phyloP scores from a whole-genome alignment of 202 grass and related monocot species.

The Panicum virgatum region DNA sequence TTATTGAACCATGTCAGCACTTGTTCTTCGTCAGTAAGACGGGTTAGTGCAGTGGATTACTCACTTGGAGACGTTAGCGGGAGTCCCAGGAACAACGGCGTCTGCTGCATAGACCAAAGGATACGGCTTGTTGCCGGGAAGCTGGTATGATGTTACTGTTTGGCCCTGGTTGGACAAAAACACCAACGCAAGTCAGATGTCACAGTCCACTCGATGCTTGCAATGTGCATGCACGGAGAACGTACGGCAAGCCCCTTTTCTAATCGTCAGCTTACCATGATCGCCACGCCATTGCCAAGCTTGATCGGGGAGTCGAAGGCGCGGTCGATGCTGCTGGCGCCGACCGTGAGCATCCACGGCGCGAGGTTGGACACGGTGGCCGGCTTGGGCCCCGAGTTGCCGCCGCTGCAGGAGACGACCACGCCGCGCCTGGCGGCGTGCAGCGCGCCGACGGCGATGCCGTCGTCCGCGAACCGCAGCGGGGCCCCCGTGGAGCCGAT shows the following conservation, averaged over 20 bases:
- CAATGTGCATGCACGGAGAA: background rate
- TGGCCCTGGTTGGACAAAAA: constrained; percentile 56
- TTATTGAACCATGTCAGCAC: background rate
- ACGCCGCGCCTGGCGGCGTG: constrained; percentile 64
- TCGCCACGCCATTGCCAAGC: constrained; percentile 53
- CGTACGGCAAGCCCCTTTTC: too few relatives aligned
- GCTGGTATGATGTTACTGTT: constrained; percentile 66
- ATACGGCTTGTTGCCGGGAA: constrained; percentile 50
- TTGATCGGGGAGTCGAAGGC: constrained; percentile 59
- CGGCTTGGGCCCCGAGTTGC: constrained; percentile 71
- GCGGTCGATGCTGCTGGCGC: constrained; percentile 94
- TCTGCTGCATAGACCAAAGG: constrained; percentile 71
- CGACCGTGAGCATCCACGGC: constrained; percentile 89
- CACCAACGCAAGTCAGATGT: background rate
- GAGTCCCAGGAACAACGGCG: constrained; percentile 63
- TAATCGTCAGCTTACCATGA: constrained; percentile 42
- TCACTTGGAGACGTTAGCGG: constrained; percentile 70
- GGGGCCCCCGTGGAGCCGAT: constrained; percentile 55
- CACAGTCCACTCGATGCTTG: background rate
- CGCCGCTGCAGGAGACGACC: constrained; percentile 83
- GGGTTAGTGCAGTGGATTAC: background rate
- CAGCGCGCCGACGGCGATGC: constrained; percentile 78
- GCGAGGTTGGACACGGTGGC: constrained; percentile 85
- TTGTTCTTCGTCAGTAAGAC: background rate
- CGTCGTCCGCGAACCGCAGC: constrained; percentile 45